Evolutionary conservation across 2,329 filamentous ascomycete genomes (phyloP), one percentile per base, ranked within the genome.

Genomic region (Domatiomyces globalis): DNA sequence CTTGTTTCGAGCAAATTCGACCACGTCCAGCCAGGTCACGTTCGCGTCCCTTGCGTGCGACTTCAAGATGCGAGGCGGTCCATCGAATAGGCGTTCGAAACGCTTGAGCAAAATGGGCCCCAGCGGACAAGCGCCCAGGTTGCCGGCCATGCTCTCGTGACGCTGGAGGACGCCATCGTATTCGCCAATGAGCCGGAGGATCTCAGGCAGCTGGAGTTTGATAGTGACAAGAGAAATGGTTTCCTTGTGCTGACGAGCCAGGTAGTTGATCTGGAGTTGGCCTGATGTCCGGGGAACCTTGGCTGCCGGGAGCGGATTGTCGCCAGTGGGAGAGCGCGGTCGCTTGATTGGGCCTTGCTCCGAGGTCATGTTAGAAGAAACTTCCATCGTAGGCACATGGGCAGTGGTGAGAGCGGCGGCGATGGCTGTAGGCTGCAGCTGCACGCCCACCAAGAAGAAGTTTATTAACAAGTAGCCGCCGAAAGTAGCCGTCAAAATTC

Each of bases 121-220:
- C 1, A 88, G 79, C 17, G 89, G 82, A 59, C 87, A 85, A 51
- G 86, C 87, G 60, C 87, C 87, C 22, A 95, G 75, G 62, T 87
- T 90, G 52, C 84, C 83, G 46, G 87, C 88, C 61, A 94, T 79
- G 66, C 85, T 90, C 69, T 95, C 87, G 65, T 90, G 85, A 51
- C 86, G 80, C 61, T 86, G 85, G 49, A 94, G 73, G 15, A 92
- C 85, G 57, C 82, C 87, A 76, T 89, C 86, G 67, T 94, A 94
- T 60, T 88, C 83, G 63, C 77, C 77, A 53, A 94, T 78, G 55
- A 89, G 74, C 43, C 78, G 73, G 46, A 92, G 69, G 50, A 92
- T 79, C 59, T 85, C 82, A 10, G 79, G 77, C 61, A 94, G 84
- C 9, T 79, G 83, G 62, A 89, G 85, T 51, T 81, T 76, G 57